Base-by-base conservation (phyloP, 768 basidiomycete species). In the Boletus eberwhitei region DNA sequence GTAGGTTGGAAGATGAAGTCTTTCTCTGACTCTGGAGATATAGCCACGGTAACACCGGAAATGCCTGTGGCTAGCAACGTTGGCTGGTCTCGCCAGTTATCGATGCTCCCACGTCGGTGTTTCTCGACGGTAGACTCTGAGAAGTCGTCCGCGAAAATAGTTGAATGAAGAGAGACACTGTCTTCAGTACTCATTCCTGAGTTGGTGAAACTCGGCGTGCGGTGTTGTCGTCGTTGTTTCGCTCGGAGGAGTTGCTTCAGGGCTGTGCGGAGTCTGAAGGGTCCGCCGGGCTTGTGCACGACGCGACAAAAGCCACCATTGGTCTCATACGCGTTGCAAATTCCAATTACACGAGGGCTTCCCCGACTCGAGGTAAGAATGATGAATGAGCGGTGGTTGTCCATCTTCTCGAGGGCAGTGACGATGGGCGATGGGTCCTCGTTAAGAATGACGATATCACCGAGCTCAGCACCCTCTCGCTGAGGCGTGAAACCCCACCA, bases 291-390 rank as follows among this genome's bases (percentile, higher is more conserved):
- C 68, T 97, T 98, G 79, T 87, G 90, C 13, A 95, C 72, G 22
- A 93, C 76, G n/a, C 90, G 86, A 70, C 90, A 93, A 70, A 91
- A 89, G 26, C 93, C 93, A 9, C 94, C 94, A 12, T 86, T 81
- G 40, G 77, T 77, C 66, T 93, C 90, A 65, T 89, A 86, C 21
- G 89, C 84, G 53, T 76, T 79, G 50, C 85, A 83, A 14, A 84
- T 79, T 11, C 76, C 72, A 77, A 88, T 81, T 48, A 87, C 67
- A 49, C 75, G 70, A 16, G 86, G 77, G 67, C 81, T 85, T 17
- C 88, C 86, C 42, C 91, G 82, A 31, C 79, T 77, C 0, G 87
- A 79, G 17, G 88, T 86, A 36, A 95, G 75, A 48, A 95, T 74
- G 62, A 97, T 78, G 69, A 90, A 88, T 0, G 90, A 86, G 24